Evolutionary conservation across 495 filamentous ascomycete genomes (phyloP), one percentile per base, ranked within the genome.

Genomic region (Chaetomidium leptoderma): DNA sequence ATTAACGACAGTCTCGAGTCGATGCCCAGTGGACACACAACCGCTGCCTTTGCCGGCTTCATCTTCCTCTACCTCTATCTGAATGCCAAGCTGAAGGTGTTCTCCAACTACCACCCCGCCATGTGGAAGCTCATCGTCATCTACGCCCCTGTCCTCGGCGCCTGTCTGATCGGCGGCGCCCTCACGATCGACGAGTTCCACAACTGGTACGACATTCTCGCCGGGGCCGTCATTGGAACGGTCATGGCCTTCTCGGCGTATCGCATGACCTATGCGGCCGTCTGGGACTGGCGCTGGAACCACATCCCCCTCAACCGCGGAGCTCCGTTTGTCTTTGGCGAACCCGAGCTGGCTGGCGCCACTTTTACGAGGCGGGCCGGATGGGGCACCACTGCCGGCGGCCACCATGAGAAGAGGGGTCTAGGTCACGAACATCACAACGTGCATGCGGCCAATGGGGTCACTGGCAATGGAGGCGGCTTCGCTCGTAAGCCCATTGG

Each of bases 51-150:
- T 57, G 81, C 81, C 0, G 80, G 77, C 21, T 78, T 81, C 42
- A 63, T 77, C 7, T 87, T 76, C 57, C 65, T 85, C 5, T 74
- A 72, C 13, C 72, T 87, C 0, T 88, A 84, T 62, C 70, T 87
- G 16, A 86, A 87, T 56, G 83, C 81, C 8, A 85, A 86, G 59
- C 71, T 88, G 16, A 84, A 85, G 69, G 74, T 82, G 16, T 83
- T 81, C 55, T 61, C 76, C 45, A 77, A 82, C 68, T 81, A 82
- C 61, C 83, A 84, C 1, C 70, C 81, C 30, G 74, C 70, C 26
- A 67, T 79, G 23, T 84, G 80, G 64, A 48, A 42, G 57, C 44
- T 60, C 8, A 44, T 32, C 1, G 29, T 40, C 24, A 19, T 42
- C 27, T 40, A 24, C 16, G 72, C 76, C 11, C 83, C 84, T 0